Percentiles rank a stretch among this genome's conserved stretches.
phyloP scores from a whole-genome alignment of 2,329 filamentous ascomycete genomes.

The Cryphonectria japonica region DNA sequence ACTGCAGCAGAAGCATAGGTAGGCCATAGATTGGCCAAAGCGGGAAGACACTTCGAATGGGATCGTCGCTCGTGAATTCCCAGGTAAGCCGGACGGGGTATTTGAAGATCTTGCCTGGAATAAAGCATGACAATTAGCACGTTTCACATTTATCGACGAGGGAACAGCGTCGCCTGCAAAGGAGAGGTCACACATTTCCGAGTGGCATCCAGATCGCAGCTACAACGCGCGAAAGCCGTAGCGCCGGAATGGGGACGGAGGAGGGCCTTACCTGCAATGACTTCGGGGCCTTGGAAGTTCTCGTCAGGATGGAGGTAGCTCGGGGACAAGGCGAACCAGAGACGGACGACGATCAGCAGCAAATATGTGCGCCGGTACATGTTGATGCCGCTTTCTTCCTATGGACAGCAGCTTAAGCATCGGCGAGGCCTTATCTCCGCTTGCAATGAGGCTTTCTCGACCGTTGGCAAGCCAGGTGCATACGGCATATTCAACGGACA shows the following conservation, averaged over 20 bases:
- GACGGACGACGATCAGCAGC: slow-evolving; percentile 79
- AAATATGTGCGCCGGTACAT: slow-evolving; percentile 96
- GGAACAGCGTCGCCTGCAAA: neutral
- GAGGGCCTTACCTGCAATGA: slow-evolving; percentile 79
- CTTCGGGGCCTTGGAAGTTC: slow-evolving; percentile 97
- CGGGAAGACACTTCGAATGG: slow-evolving; percentile 94
- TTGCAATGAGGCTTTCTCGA: slow-evolving; percentile 28
- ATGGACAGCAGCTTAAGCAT: slow-evolving; percentile 33
- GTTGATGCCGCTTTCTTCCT: slow-evolving; percentile 36
- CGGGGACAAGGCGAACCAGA: slow-evolving; percentile 92
- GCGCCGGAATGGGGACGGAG: neutral
- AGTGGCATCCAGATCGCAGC: neutral
- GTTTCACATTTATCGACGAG: neutral
- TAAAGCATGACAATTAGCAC: slow-evolving; percentile 16
- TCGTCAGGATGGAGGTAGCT: slow-evolving; percentile 99
- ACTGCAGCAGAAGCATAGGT: slow-evolving; percentile 89
- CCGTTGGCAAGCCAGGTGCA: slow-evolving; percentile 28
- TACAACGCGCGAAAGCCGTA: neutral
- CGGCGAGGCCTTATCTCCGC: slow-evolving; percentile 27
- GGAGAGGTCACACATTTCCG: neutral
- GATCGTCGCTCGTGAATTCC: slow-evolving; percentile 89
- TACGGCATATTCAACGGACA: slow-evolving; percentile 26
- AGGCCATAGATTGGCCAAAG: slow-evolving; percentile 94
- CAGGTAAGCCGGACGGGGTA: slow-evolving; percentile 90
- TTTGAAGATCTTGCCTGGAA: slow-evolving; percentile 82